These are phyloP conservation scores for Cornus kousa DNA, from an alignment of 148 eudicot genomes.

Conservation along the genomic window DNA sequence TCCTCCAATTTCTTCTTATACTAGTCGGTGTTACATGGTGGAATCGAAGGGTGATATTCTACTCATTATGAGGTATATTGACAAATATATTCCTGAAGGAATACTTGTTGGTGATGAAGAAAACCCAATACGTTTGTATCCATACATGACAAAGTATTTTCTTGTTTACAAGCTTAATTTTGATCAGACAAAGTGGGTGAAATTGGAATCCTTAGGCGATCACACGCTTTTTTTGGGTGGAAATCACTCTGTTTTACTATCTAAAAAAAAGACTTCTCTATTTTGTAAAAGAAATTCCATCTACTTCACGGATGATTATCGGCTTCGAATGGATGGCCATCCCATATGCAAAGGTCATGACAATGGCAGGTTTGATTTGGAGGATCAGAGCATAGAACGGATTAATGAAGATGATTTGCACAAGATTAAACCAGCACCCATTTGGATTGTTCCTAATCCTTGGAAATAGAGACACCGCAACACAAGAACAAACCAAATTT, in stretches of 20 bases:
- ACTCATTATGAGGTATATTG: background rate
- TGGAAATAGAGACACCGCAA: too few relatives aligned
- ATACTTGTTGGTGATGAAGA: background rate
- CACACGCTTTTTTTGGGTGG: background rate
- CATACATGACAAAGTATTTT: background rate
- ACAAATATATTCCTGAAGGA: background rate
- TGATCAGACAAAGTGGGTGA: background rate
- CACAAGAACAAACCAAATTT: too few relatives aligned
- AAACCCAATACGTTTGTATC: background rate
- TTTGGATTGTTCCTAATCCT: background rate
- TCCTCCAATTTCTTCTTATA: background rate
- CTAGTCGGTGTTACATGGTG: background rate
- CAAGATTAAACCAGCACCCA: background rate
- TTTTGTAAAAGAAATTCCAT: background rate
- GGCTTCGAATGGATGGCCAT: slow-evolving; percentile 1
- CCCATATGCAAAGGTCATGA: slow-evolving; percentile 1
- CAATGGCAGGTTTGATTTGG: background rate
- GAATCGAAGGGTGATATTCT: background rate
- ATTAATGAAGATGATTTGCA: background rate
- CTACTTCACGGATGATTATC: background rate
- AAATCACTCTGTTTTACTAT: background rate
- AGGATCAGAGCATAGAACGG: background rate
- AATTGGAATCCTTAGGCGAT: background rate
- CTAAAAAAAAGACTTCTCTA: background rate
- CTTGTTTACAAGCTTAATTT: background rate